Conservation (phyloP, 441 rosid species). For the Monsonia emarginata region DNA sequence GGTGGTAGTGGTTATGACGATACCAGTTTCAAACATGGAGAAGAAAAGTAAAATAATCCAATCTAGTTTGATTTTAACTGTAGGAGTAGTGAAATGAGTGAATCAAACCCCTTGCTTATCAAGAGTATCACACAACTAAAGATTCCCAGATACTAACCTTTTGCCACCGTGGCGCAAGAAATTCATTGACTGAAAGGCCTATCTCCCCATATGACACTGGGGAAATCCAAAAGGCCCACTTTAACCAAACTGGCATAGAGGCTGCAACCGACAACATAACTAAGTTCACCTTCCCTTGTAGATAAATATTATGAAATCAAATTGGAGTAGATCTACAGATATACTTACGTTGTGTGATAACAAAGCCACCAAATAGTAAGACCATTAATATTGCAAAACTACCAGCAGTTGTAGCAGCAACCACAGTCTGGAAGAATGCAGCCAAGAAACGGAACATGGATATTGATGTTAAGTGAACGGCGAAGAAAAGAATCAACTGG, state of each 20-base stretch:
- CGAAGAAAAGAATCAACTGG: slow-evolving; percentile 39
- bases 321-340: background rate
- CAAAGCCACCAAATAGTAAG: slow-evolving; percentile 40
- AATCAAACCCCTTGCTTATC: background rate
- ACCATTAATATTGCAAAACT: slow-evolving; percentile 14
- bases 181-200: slow-evolving; percentile 50
- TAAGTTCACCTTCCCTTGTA: background rate
- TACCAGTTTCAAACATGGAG: no score
- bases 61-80: no score
- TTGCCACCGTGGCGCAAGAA: slow-evolving; percentile 56
- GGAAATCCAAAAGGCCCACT: slow-evolving; percentile 64
- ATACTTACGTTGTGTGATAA: slow-evolving; percentile 34
- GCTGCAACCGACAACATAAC: slow-evolving; percentile 24
- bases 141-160: slow-evolving; percentile 27
- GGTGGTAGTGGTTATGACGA: no score
- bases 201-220: slow-evolving; percentile 66
- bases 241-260: slow-evolving; percentile 49
- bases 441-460: slow-evolving; percentile 49
- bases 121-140: no score
- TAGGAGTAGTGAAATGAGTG: no score
- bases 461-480: slow-evolving; percentile 40
- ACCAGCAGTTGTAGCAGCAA: slow-evolving; percentile 29
- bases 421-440: slow-evolving; percentile 32
- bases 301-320: background rate
- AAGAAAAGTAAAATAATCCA: no score